These are phyloP conservation scores for Hypoxylon crocopeplum DNA, from an alignment of 495 filamentous ascomycete species.

Conservation along the genomic window DNA sequence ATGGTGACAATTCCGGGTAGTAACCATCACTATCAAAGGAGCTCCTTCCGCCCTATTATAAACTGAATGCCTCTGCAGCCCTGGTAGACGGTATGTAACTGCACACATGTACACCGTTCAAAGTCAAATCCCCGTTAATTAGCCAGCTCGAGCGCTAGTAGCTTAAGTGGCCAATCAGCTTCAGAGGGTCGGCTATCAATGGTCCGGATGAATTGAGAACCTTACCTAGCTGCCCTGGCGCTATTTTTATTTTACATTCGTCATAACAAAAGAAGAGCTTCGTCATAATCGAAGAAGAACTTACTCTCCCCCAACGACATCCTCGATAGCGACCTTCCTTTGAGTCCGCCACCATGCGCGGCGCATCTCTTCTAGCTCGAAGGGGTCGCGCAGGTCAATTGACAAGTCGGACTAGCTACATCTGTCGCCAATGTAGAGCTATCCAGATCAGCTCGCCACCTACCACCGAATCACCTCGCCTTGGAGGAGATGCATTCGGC, in stretches of 20 bases:
- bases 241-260: constrained; percentile 18
- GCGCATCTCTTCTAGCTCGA: constrained; percentile 34
- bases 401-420: constrained; percentile 31
- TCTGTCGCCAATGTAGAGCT: constrained; percentile 57
- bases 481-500: constrained; percentile 54
- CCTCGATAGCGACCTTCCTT: no score
- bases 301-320: no score
- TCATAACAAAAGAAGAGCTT: constrained; percentile 25
- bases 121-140: background rate
- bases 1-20: no score
- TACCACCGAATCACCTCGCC: constrained; percentile 55
- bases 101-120: no score
- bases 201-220: background rate
- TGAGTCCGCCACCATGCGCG: constrained; percentile 36
- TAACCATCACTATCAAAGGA: no score
- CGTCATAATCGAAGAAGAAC: no score
- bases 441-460: constrained; percentile 63
- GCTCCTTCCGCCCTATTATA: no score
- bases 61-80: no score
- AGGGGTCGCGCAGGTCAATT: constrained; percentile 31
- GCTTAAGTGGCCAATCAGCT: background rate
- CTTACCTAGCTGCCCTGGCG: no score
- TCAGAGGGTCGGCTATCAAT: constrained; percentile 6
- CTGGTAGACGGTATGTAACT: no score
- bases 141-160: no score